Base-by-base conservation (phyloP, 495 filamentous ascomycete species). In the Penicillium flavigenum region DNA sequence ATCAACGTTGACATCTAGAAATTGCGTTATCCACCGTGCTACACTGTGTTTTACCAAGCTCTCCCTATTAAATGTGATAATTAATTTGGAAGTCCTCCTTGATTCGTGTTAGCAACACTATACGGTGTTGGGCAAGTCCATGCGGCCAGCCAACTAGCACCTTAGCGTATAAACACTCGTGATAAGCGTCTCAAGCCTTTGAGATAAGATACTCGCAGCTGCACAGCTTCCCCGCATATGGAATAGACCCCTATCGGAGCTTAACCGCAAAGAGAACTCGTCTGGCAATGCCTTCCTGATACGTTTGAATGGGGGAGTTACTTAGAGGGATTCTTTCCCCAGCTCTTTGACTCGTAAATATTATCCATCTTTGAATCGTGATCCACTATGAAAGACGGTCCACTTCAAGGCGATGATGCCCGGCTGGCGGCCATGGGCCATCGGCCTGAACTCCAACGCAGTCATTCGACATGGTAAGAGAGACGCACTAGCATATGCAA, bases 381-480 rank as follows among this genome's bases (percentile, higher is more conserved):
- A 29, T 31, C 17, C n/a, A 49, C 17, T 54, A 63, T 63, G 57
- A 66, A 68, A 57, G 56, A 58, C 41, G 58, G 9, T n/a, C 52
- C 47, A 11, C 44, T 68, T 22, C 55, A 66, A 42, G 69, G 64
- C 56, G 70, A 73, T 54, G 79, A 83, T 61, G 74, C 75, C 26
- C 74, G 77, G 34, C 62, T 86, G 61, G 82, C 79, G 9, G 72
- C 70, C 32, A 79, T 87, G 76, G 83, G 84, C 47, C 84, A 86
- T 66, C 81, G 78, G 69, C 68, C 78, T 19, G 83, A 87, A 58
- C 66, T 86, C 49, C 79, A 84, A 31, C 76, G 83, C 46, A 80
- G 80, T n/a, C 76, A 71, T 56, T 75, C 73, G 3, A 76, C 72
- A 29, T 64, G 76, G 63, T 72, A 54, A 31, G 68, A 34, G 51